Conservation (phyloP, 139 green algal species). For the Tetratostichococcus sp. region DNA sequence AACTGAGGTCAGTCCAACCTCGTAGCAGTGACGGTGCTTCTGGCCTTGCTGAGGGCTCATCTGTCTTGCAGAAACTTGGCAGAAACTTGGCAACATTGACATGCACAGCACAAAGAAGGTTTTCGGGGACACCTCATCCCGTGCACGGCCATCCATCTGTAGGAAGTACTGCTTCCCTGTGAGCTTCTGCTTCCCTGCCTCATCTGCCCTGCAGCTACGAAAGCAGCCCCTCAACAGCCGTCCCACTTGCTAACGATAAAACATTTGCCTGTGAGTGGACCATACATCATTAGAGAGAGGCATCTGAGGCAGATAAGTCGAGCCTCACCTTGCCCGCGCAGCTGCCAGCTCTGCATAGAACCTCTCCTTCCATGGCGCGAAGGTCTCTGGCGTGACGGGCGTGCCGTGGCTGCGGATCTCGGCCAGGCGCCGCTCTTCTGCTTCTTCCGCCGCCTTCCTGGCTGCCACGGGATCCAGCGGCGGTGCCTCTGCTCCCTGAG, state of each 20-base stretch:
- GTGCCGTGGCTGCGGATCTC: constrained; percentile 63
- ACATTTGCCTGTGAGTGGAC: too few species aligned
- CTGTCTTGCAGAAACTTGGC: too few species aligned
- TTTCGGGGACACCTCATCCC: constrained; percentile 16
- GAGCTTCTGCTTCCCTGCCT: constrained; percentile 16
- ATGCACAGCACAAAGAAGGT: too few species aligned
- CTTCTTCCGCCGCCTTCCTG: constrained; percentile 41
- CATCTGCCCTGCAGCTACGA: not conserved
- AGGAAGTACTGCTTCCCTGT: constrained; percentile 74
- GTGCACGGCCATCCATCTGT: constrained; percentile 30
- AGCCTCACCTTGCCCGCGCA: constrained; percentile 18
- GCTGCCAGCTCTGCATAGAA: constrained; percentile 39
- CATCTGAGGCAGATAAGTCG: too few species aligned
- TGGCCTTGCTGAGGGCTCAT: too few species aligned
- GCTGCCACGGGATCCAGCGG: constrained; percentile 38
- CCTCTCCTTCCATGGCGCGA: constrained; percentile 61
- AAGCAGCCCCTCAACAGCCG: not conserved
- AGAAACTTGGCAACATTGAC: too few species aligned
- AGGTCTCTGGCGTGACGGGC: constrained; percentile 69
- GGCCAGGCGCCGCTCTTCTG: constrained; percentile 57
- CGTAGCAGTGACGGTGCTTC: too few species aligned
- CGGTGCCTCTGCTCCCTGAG: constrained; percentile 4
- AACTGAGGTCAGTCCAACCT: too few species aligned
- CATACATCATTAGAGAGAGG: too few species aligned
- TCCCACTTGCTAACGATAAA: not conserved